Evolutionary conservation across 306 rosid species (phyloP).

Genomic region (Vigna radiata): DNA sequence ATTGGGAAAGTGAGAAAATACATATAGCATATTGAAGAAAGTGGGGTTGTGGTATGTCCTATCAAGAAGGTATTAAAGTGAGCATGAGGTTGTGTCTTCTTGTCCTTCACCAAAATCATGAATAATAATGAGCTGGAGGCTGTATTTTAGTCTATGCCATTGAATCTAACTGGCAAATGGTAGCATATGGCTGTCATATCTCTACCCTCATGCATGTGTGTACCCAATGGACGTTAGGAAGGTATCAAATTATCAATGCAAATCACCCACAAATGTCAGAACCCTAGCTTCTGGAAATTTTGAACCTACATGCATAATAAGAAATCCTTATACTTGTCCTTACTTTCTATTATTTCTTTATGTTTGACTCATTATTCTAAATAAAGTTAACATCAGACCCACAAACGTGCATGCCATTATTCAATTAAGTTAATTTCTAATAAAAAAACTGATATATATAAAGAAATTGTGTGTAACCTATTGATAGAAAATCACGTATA

Average conservation of each 20-base stretch:
- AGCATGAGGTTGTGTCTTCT: conserved; percentile 43
- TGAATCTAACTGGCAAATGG: conserved; percentile 41
- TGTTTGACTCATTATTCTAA: conserved; percentile 1
- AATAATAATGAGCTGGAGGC: conserved; percentile 39
- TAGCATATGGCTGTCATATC: conserved; percentile 32
- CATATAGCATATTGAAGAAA: background rate
- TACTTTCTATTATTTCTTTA: conserved; percentile 1
- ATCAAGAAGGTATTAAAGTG: conserved; percentile 11
- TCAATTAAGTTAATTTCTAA: background rate
- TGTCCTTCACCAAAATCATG: conserved; percentile 25
- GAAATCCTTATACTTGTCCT: background rate
- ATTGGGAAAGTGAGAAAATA: background rate
- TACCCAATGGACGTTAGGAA: conserved; percentile 27
- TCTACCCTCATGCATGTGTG: conserved; percentile 33
- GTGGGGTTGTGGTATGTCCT: conserved; percentile 36
- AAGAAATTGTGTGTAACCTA: background rate
- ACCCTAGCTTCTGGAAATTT: background rate
- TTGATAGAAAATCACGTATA: conserved; percentile 26
- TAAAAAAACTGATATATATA: background rate
- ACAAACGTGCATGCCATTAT: background rate
- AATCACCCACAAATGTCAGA: background rate
- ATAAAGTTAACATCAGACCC: background rate
- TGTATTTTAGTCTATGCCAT: conserved; percentile 36
- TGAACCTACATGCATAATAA: background rate
- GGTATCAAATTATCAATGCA: conserved; percentile 11